Evolutionary conservation across 2,329 filamentous ascomycete species (phyloP), one percentile per base, ranked within the genome.

Genomic region (Alternaria angustiovoidea): DNA sequence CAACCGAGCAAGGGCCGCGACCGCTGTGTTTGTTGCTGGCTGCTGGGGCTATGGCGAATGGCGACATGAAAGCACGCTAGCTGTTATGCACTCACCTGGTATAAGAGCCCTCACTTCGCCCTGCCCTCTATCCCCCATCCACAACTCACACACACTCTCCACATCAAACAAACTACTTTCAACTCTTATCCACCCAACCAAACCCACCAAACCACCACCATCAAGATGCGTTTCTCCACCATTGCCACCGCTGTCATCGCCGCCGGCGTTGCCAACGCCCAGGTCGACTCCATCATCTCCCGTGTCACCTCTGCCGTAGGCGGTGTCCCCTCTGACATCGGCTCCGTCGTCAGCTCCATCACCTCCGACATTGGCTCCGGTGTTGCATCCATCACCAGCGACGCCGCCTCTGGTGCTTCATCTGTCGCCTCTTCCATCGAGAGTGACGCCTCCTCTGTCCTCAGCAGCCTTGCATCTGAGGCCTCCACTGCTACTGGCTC

Each of bases 201-300:
- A 28, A 30, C 12, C 32, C 24, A 39, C 49, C 43, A 59, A 61
- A 38, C 51, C 36, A 51, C 46, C 20, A 14, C 51, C 54, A 55
- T 68, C 70, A 75, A 67, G 44, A 78, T 78, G 75, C 74, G 74
- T 74, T 78, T 78, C 73, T 70, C 75, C 63, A 65, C 68, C 67
- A 57, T 75, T 51, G 63, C 75, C 66, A 66, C 69, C 54, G 49
- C 68, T 32, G 64, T 68, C 64, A 60, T 74, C 66, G 74, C 65
- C 62, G 73, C 74, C 59, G 64, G 66, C 57, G 68, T 62, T 53
- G 71, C 66, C 65, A 64, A 65, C 59, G 74, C 73, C 53, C 74
- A 77, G 72, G 30, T 71, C 46, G 59, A 65, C 49, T 71, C 68
- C 42, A n/a, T 68, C 63, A 28, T 70, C 52, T 71, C 69, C 18